Evolutionary conservation across 306 rosid species (phyloP).

Genomic region (Acacia crassicarpa): DNA sequence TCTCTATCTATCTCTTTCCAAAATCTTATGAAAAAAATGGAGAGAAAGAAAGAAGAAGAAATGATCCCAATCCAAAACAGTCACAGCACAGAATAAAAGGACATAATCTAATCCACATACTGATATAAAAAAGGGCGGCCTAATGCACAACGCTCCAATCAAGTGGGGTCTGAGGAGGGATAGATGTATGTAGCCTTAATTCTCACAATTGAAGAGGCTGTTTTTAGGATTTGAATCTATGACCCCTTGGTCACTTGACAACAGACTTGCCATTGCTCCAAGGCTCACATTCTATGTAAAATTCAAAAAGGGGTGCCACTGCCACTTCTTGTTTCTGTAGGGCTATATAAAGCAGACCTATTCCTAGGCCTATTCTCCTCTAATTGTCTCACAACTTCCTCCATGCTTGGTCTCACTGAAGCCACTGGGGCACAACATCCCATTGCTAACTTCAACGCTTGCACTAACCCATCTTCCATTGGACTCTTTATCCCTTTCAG

Average conservation of each 20-base stretch:
- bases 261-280: too few relatives aligned
- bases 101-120: conserved; percentile 34
- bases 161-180: too few relatives aligned
- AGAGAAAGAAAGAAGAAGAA: neutral
- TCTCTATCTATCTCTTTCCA: neutral
- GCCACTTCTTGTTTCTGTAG: conserved; percentile 98
- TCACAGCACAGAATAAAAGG: conserved; percentile 32
- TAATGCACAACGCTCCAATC: too few relatives aligned
- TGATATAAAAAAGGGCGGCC: neutral
- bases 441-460: conserved; percentile 94
- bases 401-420: conserved; percentile 92
- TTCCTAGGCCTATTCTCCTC: conserved; percentile 99
- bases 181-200: too few relatives aligned
- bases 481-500: conserved; percentile 91
- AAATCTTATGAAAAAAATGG: neutral
- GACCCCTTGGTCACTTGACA: too few relatives aligned
- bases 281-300: neutral
- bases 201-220: too few relatives aligned
- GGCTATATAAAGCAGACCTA: conserved; percentile 96
- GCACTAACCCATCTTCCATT: conserved; percentile 95
- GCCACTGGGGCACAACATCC: conserved; percentile 99
- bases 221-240: too few relatives aligned
- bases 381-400: conserved; percentile 94
- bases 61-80: neutral
- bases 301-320: conserved; percentile 92